Percentiles rank a stretch among this genome's conserved stretches.
phyloP scores from a whole-genome alignment of 108 stramenopile genomes.

The Ochromonas danica region DNA sequence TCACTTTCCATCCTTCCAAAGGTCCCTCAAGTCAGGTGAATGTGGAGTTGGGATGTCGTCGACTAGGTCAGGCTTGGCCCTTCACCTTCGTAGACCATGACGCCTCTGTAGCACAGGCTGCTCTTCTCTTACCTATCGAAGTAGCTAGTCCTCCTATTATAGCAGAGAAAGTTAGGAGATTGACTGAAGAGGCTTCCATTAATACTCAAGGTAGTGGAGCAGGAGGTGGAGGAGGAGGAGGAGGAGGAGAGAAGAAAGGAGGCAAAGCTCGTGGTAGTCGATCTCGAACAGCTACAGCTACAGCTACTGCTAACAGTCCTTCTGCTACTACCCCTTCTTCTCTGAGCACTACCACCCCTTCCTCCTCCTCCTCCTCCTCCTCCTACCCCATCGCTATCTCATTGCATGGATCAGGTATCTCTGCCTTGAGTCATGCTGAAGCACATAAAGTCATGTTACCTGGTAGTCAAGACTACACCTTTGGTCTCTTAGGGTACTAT shows the following conservation, averaged over 20 bases:
- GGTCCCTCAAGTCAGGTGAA: not conserved
- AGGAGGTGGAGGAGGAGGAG: not conserved
- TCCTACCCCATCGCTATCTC: not conserved
- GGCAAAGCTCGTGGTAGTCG: too few relatives aligned
- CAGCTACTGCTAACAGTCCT: too few relatives aligned
- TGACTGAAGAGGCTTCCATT: too few relatives aligned
- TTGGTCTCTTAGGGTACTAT: conserved; percentile 3
- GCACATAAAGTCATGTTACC: conserved; percentile 4
- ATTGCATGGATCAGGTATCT: conserved; percentile 30
- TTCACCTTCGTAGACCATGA: not conserved
- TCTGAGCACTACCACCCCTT: not conserved
- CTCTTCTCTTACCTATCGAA: not conserved
- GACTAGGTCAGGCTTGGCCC: not conserved
- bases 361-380: not conserved
- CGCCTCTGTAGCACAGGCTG: conserved; percentile 2
- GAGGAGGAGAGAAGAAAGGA: not conserved
- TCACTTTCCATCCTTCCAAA: not conserved
- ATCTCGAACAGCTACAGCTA: too few relatives aligned
- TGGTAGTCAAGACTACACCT: not conserved
- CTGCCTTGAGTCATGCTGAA: conserved; percentile 26
- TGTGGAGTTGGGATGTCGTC: conserved; percentile 12
- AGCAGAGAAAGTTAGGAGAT: not conserved
- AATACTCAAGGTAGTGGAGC: not conserved
- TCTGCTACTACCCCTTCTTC: not conserved
- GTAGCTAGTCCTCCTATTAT: not conserved